Conservation (phyloP, 768 basidiomycete species). For the Tulasnella sp. region DNA sequence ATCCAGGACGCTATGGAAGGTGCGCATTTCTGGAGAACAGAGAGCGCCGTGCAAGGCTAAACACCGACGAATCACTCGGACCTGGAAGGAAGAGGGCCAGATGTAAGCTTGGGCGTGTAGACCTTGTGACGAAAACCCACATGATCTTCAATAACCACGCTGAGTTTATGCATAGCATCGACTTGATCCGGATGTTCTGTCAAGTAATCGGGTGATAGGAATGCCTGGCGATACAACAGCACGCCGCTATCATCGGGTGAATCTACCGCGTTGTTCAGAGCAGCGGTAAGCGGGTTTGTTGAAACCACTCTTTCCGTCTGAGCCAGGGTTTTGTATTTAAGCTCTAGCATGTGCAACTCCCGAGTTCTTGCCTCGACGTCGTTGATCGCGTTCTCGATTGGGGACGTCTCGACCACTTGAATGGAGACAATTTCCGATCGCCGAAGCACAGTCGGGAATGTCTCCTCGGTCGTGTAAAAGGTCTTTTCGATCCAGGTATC, state of each 20-base stretch:
- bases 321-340: slow-evolving; percentile 71
- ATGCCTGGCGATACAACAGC: slow-evolving; percentile 68
- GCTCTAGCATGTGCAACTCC: slow-evolving; percentile 63
- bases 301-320: slow-evolving; percentile 57
- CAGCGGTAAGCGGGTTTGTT: slow-evolving; percentile 80
- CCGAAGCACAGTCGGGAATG: slow-evolving; percentile 86
- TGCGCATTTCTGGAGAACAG: slow-evolving; percentile 82
- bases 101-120: slow-evolving; percentile 1
- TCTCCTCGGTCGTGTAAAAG: slow-evolving; percentile 77
- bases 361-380: slow-evolving; percentile 78
- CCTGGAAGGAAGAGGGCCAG: slow-evolving; percentile 42
- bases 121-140: slow-evolving; percentile 41
- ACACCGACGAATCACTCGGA: slow-evolving; percentile 76
- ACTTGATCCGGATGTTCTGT: slow-evolving; percentile 63
- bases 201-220: slow-evolving; percentile 68
- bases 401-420: slow-evolving; percentile 73
- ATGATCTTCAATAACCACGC: slow-evolving; percentile 73
- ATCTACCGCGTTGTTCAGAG: slow-evolving; percentile 82
- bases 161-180: slow-evolving; percentile 68
- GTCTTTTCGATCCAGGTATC: slow-evolving; percentile 89
- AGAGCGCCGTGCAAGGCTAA: slow-evolving; percentile 76
- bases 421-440: slow-evolving; percentile 78
- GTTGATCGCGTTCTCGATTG: slow-evolving; percentile 73
- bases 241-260: slow-evolving; percentile 73
- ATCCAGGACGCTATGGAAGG: slow-evolving; percentile 87